Base-by-base conservation (phyloP, 2,329 filamentous ascomycete species). In the Beauveria brongniartii region DNA sequence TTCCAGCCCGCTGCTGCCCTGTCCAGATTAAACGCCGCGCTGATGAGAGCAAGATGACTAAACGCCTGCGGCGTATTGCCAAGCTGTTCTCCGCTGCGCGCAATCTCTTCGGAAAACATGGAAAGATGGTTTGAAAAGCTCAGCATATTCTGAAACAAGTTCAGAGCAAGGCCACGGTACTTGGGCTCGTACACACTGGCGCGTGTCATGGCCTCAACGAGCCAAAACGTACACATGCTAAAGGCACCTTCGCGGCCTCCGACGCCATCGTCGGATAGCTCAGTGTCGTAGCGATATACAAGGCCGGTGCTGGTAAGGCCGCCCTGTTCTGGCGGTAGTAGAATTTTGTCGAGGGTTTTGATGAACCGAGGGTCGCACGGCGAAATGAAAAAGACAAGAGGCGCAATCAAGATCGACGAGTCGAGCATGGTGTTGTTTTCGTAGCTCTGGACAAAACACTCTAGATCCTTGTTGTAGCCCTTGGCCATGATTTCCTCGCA, bases 141-240 rank as follows among this genome's bases (percentile, higher is more conserved):
- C 26, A 92, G 77, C 79, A 91, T 89, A 68, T 90, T 91, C 73
- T 92, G 88, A 66, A 92, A 92, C 47, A 91, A 77, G 65, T 82
- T 87, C 65, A 89, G 79, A 7, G 89, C 83, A 12, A 80, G 77
- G 14, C 77, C 71, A 22, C 87, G 75, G 65, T 89, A 89, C 64
- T 82, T 85, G n/a, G 77, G 76, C 65, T 89, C 84, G 70, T 88
- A 87, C 53, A 79, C 75, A 65, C 81, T 76, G 65, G 88, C 88
- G 37, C 89, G 80, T 34, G 88, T 90, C 74, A 92, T 80, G 26
- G 89, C 88, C 73, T 92, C 89, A 14, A 92, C 87, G 0, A 91
- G 82, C 89, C 89, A 92, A 71, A 92, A 92, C 0, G 88, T 92
- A 69, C 88, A 91, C 88, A 92, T 91, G 68, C 82, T 86, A 69